A percentile compares a stretch with the other conserved stretches of the same genome.
These are phyloP conservation scores for Aureobasidium sp. DNA, from an alignment of 2,329 filamentous ascomycete species.

Conservation along the genomic window DNA sequence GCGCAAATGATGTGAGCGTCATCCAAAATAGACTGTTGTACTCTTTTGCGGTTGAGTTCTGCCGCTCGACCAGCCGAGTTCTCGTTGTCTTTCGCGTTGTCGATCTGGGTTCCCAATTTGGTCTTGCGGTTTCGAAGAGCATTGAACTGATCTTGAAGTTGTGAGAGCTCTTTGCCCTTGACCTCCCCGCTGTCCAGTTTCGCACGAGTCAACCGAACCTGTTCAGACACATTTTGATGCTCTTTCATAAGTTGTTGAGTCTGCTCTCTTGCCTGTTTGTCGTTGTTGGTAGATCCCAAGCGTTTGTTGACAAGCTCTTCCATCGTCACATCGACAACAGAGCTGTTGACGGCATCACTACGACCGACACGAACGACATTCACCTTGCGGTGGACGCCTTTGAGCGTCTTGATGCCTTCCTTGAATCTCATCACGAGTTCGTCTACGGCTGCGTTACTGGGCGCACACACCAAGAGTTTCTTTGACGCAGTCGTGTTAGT, in stretches of 20 bases:
- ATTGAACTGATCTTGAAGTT: constrained; percentile 68
- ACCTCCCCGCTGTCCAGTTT: constrained; percentile 52
- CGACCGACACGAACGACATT: constrained; percentile 85
- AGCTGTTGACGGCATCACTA: constrained; percentile 83
- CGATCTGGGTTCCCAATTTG: constrained; percentile 71
- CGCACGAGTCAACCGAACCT: constrained; percentile 61
- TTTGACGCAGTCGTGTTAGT: constrained; percentile 45
- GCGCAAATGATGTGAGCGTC: constrained; percentile 88
- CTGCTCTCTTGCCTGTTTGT: constrained; percentile 39
- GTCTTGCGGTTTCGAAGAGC: constrained; percentile 67
- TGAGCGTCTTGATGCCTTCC: constrained; percentile 68
- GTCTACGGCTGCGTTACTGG: constrained; percentile 95
- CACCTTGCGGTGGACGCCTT: constrained; percentile 64
- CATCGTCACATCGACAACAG: constrained; percentile 82
- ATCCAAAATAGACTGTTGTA: constrained; percentile 87
- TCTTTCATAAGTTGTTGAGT: constrained; percentile 61
- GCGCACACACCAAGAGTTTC: constrained; percentile 93
- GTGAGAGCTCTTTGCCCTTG: constrained; percentile 44
- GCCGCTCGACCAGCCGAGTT: constrained; percentile 73
- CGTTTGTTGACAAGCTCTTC: constrained; percentile 80
- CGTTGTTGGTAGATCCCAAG: constrained; percentile 38
- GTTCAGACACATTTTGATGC: constrained; percentile 52
- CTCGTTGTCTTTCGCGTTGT: constrained; percentile 77
- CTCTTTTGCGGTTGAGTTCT: constrained; percentile 72
- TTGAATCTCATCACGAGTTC: constrained; percentile 92